Evolutionary conservation across 495 filamentous ascomycete species (phyloP).

Genomic region (Aspergillus panamensis): DNA sequence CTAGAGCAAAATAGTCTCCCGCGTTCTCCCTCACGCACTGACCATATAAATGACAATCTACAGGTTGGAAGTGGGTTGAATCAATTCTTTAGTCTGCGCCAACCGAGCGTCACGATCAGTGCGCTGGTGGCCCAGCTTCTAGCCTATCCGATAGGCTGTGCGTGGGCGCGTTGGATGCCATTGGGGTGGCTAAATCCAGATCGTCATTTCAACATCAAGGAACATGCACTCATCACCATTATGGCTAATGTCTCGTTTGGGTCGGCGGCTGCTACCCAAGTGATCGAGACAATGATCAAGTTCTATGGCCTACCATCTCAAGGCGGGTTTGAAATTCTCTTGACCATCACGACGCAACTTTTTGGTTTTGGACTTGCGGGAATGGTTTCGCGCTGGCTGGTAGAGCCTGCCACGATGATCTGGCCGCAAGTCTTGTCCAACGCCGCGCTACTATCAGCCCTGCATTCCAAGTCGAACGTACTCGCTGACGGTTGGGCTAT

Average conservation of each 20-base stretch:
- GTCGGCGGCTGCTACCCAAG: conserved; percentile 67
- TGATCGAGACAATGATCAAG: conserved; percentile 61
- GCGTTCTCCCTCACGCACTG: not conserved
- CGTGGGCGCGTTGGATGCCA: conserved; percentile 55
- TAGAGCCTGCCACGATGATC: conserved; percentile 81
- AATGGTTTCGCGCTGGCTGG: conserved; percentile 53
- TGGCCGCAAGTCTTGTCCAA: conserved; percentile 89
- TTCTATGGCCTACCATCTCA: conserved; percentile 69
- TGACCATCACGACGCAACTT: conserved; percentile 67
- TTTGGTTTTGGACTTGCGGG: conserved; percentile 74
- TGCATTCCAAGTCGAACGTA: conserved; percentile 79
- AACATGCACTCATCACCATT: conserved; percentile 73
- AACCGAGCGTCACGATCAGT: conserved; percentile 59
- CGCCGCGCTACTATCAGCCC: conserved; percentile 77
- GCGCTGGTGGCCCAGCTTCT: conserved; percentile 67
- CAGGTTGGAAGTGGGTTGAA: conserved; percentile 64
- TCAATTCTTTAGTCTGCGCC: conserved; percentile 64
- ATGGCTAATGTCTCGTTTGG: conserved; percentile 62
- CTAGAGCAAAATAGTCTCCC: not conserved
- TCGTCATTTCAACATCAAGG: conserved; percentile 74
- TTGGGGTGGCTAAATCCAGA: conserved; percentile 60
- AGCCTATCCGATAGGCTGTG: conserved; percentile 66
- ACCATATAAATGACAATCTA: not conserved
- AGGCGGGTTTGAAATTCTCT: conserved; percentile 63
- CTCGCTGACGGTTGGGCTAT: conserved; percentile 82